Evolutionary conservation across 139 green algal species (phyloP), one percentile per base, ranked within the genome.

Genomic region (Nannochloris sp.): DNA sequence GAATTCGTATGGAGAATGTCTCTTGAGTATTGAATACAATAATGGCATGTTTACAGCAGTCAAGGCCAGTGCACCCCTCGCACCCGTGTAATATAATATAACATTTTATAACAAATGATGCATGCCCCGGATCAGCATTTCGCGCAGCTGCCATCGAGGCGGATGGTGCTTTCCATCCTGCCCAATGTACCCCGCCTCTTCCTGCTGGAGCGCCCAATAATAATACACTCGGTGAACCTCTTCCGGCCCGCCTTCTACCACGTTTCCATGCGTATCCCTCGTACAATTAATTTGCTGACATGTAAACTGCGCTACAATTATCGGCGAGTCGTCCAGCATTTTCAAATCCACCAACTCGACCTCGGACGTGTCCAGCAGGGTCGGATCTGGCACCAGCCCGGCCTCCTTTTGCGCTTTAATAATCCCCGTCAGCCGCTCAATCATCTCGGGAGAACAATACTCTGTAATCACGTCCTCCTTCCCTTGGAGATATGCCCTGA

Each of bases 281-380:
- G 78, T 80, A 79, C 84, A 93, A 60, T 91, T 90, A 65, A 94
- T 85, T 71, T 95, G 89, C 74, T 95, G 88, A 61, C 70, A 85
- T 4, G 65, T 72, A 51, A 90, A 87, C 60, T 78, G 78, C 12
- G 88, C 72, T 48, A 97, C 85, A n/a, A 95, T 75, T 43, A 93
- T 79, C 0, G 90, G 90, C 67, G 94, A 73, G 19, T 82, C 87
- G 11, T 95, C 87, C 61, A 94, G 48, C 40, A 88, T 64, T 63
- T 89, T 94, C 1, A 90, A 46, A 64, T 95, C 87, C 3, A 88
- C 75, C 18, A 96, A 68, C 68, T 96, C 88, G 44, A 93, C 82
- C 6, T 97, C 91, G 18, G 77, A 79, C 7, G 85, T 75, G 73
- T 96, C 88, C 40, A 97, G 80, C n/a, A 97, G 85, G n/a, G 86